Base-by-base conservation (phyloP, 31 red algal species). In the Endocladia muricata region DNA sequence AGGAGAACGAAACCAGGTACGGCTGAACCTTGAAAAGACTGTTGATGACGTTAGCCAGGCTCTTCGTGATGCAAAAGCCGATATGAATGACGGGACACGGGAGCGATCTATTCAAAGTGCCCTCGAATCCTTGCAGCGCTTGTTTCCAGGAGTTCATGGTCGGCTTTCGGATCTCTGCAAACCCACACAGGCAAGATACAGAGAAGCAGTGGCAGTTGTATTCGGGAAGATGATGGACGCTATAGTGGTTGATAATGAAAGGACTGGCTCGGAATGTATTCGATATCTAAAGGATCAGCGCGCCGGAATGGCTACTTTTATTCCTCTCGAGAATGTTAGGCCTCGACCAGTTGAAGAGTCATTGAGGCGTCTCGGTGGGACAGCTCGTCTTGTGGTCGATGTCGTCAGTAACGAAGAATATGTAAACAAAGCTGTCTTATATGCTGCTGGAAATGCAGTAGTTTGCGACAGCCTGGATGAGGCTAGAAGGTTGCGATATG, bases 401-500 rank as follows among this genome's bases (percentile, higher is more conserved):
- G 93, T 99, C 36, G 67, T 99, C 25, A 74, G 76, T 64, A 81
- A 85, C 34, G 82, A 90, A 9, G 88, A 84, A 11, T 61, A 78
- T 28, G 56, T 93, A 26, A 36, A 76, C 21, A 81, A 81, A 61
- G 96, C 96, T 63, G 79, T 95, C 2, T 67, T 90, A 36, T 99
- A 99, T 78, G 88, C 83, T 28, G 88, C 88, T 38, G 92, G 89
- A 1, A 93, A 91, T 60, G 81, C 91, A 36, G 63, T 99, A 3
- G 82, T 99, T 4, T 93, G 88, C 40, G 96, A 99, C 64, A 91
- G 76, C 15, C 73, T 99, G 21, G 96, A 99, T 63, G 92, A 95
- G 77, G 96, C 96, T 21, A 61, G 94, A 33, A 52, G 57, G 21
- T 34, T 90, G 51, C 74, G 85, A 1, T 95, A 86, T 71, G 92